These are phyloP conservation scores for Xylariaceae sp. DNA, from an alignment of 2,329 filamentous ascomycete species.

Conservation along the genomic window DNA sequence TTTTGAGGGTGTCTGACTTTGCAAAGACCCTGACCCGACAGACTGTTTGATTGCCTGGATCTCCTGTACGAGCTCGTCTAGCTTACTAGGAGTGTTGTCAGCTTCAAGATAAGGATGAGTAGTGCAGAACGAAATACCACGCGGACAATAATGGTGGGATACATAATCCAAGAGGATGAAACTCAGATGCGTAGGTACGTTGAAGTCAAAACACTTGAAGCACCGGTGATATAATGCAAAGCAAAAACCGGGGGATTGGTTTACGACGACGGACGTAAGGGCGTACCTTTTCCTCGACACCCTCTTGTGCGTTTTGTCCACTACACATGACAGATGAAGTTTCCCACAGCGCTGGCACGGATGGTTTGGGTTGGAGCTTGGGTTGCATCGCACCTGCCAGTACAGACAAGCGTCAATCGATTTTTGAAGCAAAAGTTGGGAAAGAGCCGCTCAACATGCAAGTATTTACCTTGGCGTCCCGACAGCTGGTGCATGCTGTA, in stretches of 20 bases:
- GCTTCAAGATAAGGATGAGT: constrained; percentile 2
- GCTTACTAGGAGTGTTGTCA: constrained; percentile 36
- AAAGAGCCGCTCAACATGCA: too few species aligned
- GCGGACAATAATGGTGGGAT: too few species aligned
- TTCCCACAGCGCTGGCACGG: constrained; percentile 29
- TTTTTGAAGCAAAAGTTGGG: too few species aligned
- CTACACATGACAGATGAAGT: constrained; percentile 23
- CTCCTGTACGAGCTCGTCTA: constrained; percentile 51
- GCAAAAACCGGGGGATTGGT: too few species aligned
- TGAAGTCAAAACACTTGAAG: too few species aligned
- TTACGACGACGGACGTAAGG: neutral
- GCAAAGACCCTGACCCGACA: constrained; percentile 29
- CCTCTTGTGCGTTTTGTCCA: constrained; percentile 29
- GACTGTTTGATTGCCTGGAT: constrained; percentile 51
- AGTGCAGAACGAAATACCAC: too few species aligned
- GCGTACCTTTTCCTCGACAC: constrained; percentile 28
- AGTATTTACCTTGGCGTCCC: constrained; percentile 27
- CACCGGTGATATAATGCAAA: too few species aligned
- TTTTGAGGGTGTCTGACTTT: constrained; percentile 8
- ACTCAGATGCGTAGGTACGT: too few species aligned
- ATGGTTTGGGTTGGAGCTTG: constrained; percentile 19
- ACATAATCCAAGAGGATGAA: too few species aligned
- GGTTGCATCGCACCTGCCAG: constrained; percentile 30
- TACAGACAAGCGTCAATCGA: too few species aligned
- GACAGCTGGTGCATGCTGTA: constrained; percentile 28